These are phyloP conservation scores for Apiosordaria backusii DNA, from an alignment of 495 filamentous ascomycete species.

Conservation along the genomic window DNA sequence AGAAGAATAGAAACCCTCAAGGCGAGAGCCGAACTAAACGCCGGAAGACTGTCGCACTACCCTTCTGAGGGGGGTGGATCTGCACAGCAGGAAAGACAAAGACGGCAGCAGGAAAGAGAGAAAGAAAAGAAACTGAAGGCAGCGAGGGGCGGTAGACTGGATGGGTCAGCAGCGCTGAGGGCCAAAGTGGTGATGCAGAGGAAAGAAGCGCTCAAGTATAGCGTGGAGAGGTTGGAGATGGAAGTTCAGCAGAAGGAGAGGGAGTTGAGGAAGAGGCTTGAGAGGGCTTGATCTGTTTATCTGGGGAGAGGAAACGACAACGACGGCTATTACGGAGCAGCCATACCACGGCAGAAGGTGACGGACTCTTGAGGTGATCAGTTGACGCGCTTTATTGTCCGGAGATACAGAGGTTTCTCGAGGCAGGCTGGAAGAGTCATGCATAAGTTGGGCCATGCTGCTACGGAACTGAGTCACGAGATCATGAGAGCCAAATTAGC, in stretches of 20 bases:
- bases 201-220: conserved; percentile 46
- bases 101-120: background rate
- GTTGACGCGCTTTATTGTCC: too few species aligned
- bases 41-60: conserved; percentile 37
- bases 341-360: too few species aligned
- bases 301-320: background rate
- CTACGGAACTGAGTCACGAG: too few species aligned
- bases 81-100: conserved; percentile 1
- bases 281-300: conserved; percentile 24
- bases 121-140: background rate
- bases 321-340: too few species aligned
- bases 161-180: conserved; percentile 34
- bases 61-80: background rate
- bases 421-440: background rate
- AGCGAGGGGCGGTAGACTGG: conserved; percentile 13
- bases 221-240: conserved; percentile 48
- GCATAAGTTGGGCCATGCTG: too few species aligned
- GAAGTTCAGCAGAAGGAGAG: conserved; percentile 51
- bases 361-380: too few species aligned
- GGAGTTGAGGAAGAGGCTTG: conserved; percentile 46
- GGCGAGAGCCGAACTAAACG: conserved; percentile 46
- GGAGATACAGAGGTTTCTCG: too few species aligned
- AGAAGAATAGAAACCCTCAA: conserved; percentile 48
- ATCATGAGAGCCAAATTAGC: too few species aligned
- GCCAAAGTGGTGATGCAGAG: conserved; percentile 39